A percentile compares a stretch with the other conserved stretches of the same genome.
These are phyloP conservation scores for Herpetospermum pedunculosum DNA, from an alignment of 306 rosid species.

Conservation along the genomic window DNA sequence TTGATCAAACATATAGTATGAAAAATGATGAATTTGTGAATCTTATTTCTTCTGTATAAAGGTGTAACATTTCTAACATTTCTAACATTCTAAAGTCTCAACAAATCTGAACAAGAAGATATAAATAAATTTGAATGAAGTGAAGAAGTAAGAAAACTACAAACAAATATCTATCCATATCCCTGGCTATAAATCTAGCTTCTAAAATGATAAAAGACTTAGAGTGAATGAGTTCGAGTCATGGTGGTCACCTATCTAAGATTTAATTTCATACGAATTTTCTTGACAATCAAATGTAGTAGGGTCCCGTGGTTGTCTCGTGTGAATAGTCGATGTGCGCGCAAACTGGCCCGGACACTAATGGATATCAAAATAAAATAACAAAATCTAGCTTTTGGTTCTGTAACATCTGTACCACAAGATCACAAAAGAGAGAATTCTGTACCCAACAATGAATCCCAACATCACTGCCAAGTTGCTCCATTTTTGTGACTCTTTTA, in stretches of 20 bases:
- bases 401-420: conserved; percentile 72
- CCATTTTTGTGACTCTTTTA: conserved; percentile 70
- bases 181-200: background rate
- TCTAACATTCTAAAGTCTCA: no score
- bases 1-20: background rate
- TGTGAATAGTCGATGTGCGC: no score
- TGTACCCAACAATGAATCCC: conserved; percentile 73
- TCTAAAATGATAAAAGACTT: no score
- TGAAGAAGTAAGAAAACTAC: background rate
- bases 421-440: conserved; percentile 61
- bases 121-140: conserved; percentile 3
- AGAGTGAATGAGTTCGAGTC: no score
- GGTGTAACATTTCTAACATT: background rate
- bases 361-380: no score
- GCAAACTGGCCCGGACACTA: no score
- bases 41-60: background rate
- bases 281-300: no score
- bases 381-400: conserved; percentile 35
- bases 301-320: no score
- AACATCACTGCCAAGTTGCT: conserved; percentile 70
- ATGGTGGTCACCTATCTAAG: no score
- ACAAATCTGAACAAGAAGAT: background rate
- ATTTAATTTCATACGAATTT: no score
- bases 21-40: background rate
- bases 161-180: background rate